Evolutionary conservation across 2,329 filamentous ascomycete species (phyloP).

Genomic region (Ceratocystis eucalypticola): DNA sequence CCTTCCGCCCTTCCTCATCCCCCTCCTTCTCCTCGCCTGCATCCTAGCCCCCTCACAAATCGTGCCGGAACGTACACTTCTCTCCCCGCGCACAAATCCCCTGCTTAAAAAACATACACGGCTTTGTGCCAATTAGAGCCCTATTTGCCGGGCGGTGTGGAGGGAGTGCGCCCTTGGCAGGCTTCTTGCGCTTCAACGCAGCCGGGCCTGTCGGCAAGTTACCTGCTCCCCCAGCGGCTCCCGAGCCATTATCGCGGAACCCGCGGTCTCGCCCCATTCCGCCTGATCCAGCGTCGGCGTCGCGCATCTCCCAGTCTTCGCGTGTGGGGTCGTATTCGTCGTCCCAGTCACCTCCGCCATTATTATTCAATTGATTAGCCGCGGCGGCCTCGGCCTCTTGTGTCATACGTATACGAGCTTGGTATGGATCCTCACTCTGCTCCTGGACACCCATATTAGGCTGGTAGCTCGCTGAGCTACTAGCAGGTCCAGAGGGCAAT

Average conservation of each 20-base stretch:
- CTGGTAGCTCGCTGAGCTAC: slow-evolving; percentile 1
- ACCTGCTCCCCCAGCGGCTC: slow-evolving; percentile 22
- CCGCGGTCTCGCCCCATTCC: slow-evolving; percentile 22
- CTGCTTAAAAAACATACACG: slow-evolving; percentile 56
- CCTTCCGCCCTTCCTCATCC: not conserved
- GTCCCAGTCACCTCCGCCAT: slow-evolving; percentile 9
- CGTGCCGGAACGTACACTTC: slow-evolving; percentile 61
- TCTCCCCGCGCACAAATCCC: slow-evolving; percentile 61
- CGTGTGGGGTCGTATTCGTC: slow-evolving; percentile 20
- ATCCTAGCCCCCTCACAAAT: slow-evolving; percentile 24
- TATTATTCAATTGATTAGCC: slow-evolving; percentile 17
- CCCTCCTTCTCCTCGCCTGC: not conserved
- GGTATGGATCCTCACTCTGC: slow-evolving; percentile 30
- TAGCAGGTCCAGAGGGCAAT: not conserved
- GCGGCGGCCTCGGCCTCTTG: slow-evolving; percentile 29
- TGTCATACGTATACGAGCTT: slow-evolving; percentile 30
- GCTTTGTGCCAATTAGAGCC: slow-evolving; percentile 49
- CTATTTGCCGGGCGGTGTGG: slow-evolving; percentile 38
- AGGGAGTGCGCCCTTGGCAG: slow-evolving; percentile 31
- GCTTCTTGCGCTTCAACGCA: slow-evolving; percentile 29
- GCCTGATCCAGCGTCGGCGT: slow-evolving; percentile 5
- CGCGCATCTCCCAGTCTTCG: slow-evolving; percentile 19
- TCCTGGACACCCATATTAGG: slow-evolving; percentile 21
- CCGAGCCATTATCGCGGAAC: slow-evolving; percentile 23
- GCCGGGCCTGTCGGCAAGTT: slow-evolving; percentile 17